Evolutionary conservation across 2,329 filamentous ascomycete species (phyloP).

Genomic region (Dothideomycetes sp.): DNA sequence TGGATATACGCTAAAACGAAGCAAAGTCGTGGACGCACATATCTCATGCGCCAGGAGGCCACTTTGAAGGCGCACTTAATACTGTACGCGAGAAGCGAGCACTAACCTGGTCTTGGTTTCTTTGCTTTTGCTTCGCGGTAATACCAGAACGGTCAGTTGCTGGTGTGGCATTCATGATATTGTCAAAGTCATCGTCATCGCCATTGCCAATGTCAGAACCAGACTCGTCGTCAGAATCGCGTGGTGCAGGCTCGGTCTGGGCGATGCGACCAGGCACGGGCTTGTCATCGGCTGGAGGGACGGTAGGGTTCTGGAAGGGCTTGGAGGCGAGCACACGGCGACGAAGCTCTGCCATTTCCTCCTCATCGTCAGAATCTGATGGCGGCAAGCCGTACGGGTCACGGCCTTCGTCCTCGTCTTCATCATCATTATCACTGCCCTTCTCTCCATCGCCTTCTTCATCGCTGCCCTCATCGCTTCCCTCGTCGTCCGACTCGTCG

Average conservation of each 20-base stretch:
- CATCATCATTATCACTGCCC: slow-evolving; percentile 34
- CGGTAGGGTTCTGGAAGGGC: slow-evolving; percentile 59
- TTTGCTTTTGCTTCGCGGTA: slow-evolving; percentile 49
- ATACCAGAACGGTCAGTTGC: slow-evolving; percentile 79
- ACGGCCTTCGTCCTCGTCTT: slow-evolving; percentile 38
- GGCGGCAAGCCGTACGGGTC: slow-evolving; percentile 73
- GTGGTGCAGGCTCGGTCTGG: slow-evolving; percentile 38
- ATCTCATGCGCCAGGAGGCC: slow-evolving; percentile 19
- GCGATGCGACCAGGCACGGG: slow-evolving; percentile 53
- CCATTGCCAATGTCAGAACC: slow-evolving; percentile 60
- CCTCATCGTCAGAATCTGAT: slow-evolving; percentile 65
- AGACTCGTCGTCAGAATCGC: slow-evolving; percentile 58
- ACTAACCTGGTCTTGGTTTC: slow-evolving; percentile 39
- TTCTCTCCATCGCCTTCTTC: slow-evolving; percentile 39
- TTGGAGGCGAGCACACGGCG: slow-evolving; percentile 86
- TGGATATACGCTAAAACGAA: no score
- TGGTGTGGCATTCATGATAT: slow-evolving; percentile 83
- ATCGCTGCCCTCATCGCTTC: slow-evolving; percentile 31
- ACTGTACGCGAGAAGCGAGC: slow-evolving; percentile 42
- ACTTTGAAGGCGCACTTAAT: slow-evolving; percentile 40
- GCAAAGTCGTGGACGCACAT: no score
- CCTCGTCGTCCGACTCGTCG: slow-evolving; percentile 43
- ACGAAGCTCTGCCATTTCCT: slow-evolving; percentile 86
- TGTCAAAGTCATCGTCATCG: slow-evolving; percentile 76
- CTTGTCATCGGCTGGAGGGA: slow-evolving; percentile 37